These are phyloP conservation scores for Toxicodendron radicans DNA, from an alignment of 345 rosid species.

Conservation along the genomic window DNA sequence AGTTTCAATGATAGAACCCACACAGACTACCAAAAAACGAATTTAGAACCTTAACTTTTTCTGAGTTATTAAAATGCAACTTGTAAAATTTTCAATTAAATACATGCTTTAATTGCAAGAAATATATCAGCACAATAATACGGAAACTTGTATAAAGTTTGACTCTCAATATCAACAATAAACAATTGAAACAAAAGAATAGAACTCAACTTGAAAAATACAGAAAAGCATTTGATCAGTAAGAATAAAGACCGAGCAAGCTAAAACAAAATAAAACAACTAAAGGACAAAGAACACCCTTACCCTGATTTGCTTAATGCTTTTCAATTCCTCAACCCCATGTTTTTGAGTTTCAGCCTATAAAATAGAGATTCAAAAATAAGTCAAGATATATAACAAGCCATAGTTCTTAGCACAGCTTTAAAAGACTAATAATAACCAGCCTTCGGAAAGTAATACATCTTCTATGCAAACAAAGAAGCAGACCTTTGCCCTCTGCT, in stretches of 20 bases:
- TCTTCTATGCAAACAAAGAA: constrained; percentile 4
- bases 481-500: constrained; percentile 82
- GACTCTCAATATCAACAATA: not conserved
- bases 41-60: not conserved
- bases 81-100: constrained; percentile 1
- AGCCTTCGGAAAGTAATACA: not conserved
- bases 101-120: not conserved
- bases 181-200: not conserved
- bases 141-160: not conserved
- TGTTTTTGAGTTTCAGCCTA: constrained; percentile 86
- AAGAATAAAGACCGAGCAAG: not conserved
- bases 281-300: constrained; percentile 9
- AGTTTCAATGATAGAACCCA: not conserved
- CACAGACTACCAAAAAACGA: not conserved
- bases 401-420: not conserved
- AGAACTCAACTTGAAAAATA: not conserved
- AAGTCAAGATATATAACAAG: not conserved
- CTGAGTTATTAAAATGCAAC: not conserved
- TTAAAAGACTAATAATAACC: not conserved
- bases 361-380: constrained; percentile 18
- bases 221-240: not conserved
- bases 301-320: constrained; percentile 88
- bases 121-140: not conserved
- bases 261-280: constrained; percentile 4
- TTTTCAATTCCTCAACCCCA: constrained; percentile 80